Conservation (phyloP, 345 rosid species). For the Populus tremula region DNA sequence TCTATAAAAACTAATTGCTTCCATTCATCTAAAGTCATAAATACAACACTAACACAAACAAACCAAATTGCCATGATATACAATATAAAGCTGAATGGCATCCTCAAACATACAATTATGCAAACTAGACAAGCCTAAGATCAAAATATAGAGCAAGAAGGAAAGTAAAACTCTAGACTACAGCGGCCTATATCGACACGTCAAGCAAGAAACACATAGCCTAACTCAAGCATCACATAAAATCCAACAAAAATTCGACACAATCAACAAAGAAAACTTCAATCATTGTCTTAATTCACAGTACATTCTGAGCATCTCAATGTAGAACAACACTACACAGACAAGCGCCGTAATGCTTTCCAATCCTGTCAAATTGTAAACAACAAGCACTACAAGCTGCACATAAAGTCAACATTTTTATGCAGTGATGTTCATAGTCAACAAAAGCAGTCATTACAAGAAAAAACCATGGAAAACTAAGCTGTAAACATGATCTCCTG, state of each 20-base stretch:
- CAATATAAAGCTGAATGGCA: background rate
- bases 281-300: too few species aligned
- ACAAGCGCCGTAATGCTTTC: background rate
- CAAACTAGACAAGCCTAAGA: background rate
- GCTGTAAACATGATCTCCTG: background rate
- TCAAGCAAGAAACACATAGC: background rate
- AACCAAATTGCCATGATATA: background rate
- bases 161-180: background rate
- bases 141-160: background rate
- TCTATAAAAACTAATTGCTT: background rate
- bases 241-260: background rate
- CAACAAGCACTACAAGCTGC: constrained; percentile 1
- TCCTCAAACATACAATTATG: background rate
- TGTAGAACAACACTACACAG: background rate
- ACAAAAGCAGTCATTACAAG: background rate
- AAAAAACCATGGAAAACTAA: background rate
- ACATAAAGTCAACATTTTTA: background rate
- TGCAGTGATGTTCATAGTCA: constrained; percentile 1
- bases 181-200: background rate
- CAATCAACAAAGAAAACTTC: background rate
- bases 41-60: background rate
- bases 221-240: background rate
- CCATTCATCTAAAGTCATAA: background rate
- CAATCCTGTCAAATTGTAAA: background rate
- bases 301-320: background rate